phyloP scores from a whole-genome alignment of 768 basidiomycete genomes.

The Sistotremastrum suecicum region DNA sequence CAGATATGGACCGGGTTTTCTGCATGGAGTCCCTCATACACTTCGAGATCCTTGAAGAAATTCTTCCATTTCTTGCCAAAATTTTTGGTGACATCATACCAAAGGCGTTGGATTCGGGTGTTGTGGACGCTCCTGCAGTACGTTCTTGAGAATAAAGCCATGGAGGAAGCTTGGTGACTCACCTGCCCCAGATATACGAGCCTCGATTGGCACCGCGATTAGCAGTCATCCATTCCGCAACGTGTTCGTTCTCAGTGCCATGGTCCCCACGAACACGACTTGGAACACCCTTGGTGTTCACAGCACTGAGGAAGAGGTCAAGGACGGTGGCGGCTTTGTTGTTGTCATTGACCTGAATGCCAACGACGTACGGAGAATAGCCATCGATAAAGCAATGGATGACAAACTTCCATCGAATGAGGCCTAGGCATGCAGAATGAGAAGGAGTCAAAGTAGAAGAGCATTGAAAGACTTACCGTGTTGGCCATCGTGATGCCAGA shows the following conservation, averaged over 20 bases:
- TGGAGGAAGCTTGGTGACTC: background rate
- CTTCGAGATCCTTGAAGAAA: slow-evolving; percentile 4
- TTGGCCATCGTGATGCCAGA: slow-evolving; percentile 17
- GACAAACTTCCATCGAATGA: slow-evolving; percentile 18
- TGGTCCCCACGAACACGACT: slow-evolving; percentile 17
- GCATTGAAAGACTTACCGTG: too few species aligned
- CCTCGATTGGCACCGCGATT: slow-evolving; percentile 8
- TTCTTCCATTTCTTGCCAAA: slow-evolving; percentile 3
- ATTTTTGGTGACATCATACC: slow-evolving; percentile 3
- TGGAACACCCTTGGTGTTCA: slow-evolving; percentile 9
- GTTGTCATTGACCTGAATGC: slow-evolving; percentile 11
- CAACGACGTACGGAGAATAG: slow-evolving; percentile 10
- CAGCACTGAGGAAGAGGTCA: slow-evolving; percentile 5
- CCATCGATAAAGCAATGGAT: slow-evolving; percentile 19
- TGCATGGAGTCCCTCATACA: background rate
- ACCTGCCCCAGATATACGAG: slow-evolving; percentile 19
- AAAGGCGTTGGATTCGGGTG: slow-evolving; percentile 6
- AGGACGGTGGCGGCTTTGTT: slow-evolving; percentile 16
- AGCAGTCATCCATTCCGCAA: slow-evolving; percentile 14
- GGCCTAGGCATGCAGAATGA: slow-evolving; percentile 3
- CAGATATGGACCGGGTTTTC: slow-evolving; percentile 21
- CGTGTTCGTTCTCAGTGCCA: slow-evolving; percentile 15
- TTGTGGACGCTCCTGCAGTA: slow-evolving; percentile 5
- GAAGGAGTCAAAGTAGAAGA: background rate
- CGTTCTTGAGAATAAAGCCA: background rate